Conservation (phyloP, 225 moss, liverwort and hornwort genomes). For the Antitrichia curtipendula region DNA sequence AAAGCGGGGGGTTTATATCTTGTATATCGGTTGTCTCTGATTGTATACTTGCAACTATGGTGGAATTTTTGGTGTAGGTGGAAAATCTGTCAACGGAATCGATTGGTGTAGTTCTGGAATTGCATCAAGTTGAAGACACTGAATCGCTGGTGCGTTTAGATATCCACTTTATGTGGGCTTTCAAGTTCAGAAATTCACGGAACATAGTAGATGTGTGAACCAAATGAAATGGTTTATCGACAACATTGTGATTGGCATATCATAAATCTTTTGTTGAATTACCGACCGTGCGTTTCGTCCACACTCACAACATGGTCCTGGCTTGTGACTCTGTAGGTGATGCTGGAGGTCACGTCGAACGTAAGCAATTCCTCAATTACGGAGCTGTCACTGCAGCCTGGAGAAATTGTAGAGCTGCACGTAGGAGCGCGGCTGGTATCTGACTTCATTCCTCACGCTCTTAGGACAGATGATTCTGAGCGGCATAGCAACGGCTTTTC, state of each 20-base stretch:
- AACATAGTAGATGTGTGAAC: background rate
- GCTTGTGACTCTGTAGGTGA: constrained; percentile 43
- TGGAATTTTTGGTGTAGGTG: constrained; percentile 30
- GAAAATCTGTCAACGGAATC: constrained; percentile 67
- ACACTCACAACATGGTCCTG: background rate
- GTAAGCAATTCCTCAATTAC: constrained; percentile 34
- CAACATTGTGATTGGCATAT: background rate
- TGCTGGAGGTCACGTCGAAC: constrained; percentile 56
- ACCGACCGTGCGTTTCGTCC: background rate
- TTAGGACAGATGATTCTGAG: constrained; percentile 31
- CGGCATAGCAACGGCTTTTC: constrained; percentile 15
- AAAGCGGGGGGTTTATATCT: background rate
- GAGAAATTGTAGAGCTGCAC: constrained; percentile 56
- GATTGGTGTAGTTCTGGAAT: constrained; percentile 66
- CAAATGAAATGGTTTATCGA: background rate
- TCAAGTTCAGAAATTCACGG: background rate
- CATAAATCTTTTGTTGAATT: background rate
- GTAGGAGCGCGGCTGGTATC: constrained; percentile 69
- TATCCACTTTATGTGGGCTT: background rate
- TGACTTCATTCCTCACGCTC: constrained; percentile 54
- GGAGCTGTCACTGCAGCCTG: constrained; percentile 68
- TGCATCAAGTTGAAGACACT: constrained; percentile 86
- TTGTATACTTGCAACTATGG: background rate
- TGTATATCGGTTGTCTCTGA: background rate
- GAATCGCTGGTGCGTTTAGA: constrained; percentile 65